phyloP scores from a whole-genome alignment of 1,284 basidiomycete genomes.

The Flammula alnicola region DNA sequence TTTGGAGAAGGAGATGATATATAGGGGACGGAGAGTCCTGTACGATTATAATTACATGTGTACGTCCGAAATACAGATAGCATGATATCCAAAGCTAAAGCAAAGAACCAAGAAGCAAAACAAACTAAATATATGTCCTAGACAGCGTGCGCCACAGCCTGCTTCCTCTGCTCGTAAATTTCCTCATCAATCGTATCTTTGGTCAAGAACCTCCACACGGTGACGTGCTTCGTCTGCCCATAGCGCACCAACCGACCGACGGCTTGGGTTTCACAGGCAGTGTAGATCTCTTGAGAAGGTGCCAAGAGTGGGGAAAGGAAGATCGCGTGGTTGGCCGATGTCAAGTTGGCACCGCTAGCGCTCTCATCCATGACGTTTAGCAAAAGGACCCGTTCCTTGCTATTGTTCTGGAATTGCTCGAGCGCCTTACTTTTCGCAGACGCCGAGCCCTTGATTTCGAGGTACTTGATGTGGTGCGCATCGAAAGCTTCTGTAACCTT shows the following conservation, averaged over 20 bases:
- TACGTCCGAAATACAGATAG: slow-evolving; percentile 23
- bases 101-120: slow-evolving; percentile 14
- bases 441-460: slow-evolving; percentile 84
- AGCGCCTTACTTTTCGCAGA: slow-evolving; percentile 79
- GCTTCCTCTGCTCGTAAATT: slow-evolving; percentile 59
- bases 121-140: slow-evolving; percentile 12
- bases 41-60: slow-evolving; percentile 25
- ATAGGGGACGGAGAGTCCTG: slow-evolving; percentile 4
- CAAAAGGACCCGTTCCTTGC: slow-evolving; percentile 80
- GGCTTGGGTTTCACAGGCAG: slow-evolving; percentile 88
- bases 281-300: slow-evolving; percentile 79
- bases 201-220: slow-evolving; percentile 83
- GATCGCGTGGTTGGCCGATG: slow-evolving; percentile 92
- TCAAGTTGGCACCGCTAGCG: slow-evolving; percentile 92
- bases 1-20: not conserved
- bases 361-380: slow-evolving; percentile 94
- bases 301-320: slow-evolving; percentile 92
- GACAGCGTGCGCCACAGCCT: slow-evolving; percentile 25
- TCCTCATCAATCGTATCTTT: slow-evolving; percentile 86
- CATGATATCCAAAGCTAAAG: slow-evolving; percentile 19
- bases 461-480: slow-evolving; percentile 74
- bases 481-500: slow-evolving; percentile 87
- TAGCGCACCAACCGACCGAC: slow-evolving; percentile 88
- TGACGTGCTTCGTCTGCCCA: slow-evolving; percentile 82
- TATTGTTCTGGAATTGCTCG: slow-evolving; percentile 82